Evolutionary conservation across 208 protist species (phyloP), one percentile per base, ranked within the genome.

Genomic region (Phytomonas sp.): DNA sequence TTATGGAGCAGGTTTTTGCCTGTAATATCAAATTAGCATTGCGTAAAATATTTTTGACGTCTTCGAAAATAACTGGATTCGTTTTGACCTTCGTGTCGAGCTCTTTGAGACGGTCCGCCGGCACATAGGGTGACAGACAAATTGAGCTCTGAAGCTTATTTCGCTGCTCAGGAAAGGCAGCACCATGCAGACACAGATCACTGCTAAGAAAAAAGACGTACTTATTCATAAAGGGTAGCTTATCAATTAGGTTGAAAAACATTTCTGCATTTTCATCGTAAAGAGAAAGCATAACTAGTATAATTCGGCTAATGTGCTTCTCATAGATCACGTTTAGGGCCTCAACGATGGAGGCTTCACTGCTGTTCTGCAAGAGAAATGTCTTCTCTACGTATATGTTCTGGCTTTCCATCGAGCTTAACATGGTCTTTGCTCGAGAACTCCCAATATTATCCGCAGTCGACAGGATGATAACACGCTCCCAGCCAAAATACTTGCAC

Each of bases 151-250:
- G 79, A 30, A 90, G 72, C 68, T 85, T 85, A 30, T 76, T 67
- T 13, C 90, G 81, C 29, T 74, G 70, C 20, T 68, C 29, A 4
- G 76, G 76, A 29, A 84, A 62, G 17, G 73, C 67, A 31, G 53
- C 76, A 2, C 78, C 71, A 68, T 88, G 83, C 36, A 78, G 76
- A 75, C 90, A 96, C 59, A 96, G 74, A n/a, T 84, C 74, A 5
- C 66, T 62, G 36, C 82, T 80, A 17, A 93, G 67, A 56, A 96
- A 78, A 63, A 92, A 91, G 56, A 96, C 75, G 74, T 96, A 93
- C 59, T 93, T 75, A 23, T 83, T 70, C 78, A 93, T 83, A 70
- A 84, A 91, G 29, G 70, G 7, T 11, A 92, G 74, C 31, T 72
- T 43, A 37, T 84, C 77, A 36, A 77, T 72, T 30, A 93, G 62